Evolutionary conservation across 768 basidiomycete genomes (phyloP).

Genomic region (Cantharellus cinnabarinus): DNA sequence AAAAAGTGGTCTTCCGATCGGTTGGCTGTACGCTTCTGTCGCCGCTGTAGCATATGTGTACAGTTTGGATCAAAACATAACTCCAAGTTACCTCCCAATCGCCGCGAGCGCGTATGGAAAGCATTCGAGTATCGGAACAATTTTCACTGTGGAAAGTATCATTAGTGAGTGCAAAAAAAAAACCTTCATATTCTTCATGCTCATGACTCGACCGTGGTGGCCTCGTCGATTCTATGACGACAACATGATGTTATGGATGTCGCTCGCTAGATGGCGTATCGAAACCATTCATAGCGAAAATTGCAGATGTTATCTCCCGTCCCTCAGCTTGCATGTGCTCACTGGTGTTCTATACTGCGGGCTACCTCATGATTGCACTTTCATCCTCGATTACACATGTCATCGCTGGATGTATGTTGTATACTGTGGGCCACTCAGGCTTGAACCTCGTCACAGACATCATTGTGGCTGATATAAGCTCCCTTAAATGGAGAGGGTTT

Average conservation of each 20-base stretch:
- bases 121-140: conserved; percentile 35
- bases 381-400: conserved; percentile 25
- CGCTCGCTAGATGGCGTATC: conserved; percentile 23
- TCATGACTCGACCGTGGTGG: conserved; percentile 6
- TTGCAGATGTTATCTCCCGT: conserved; percentile 50
- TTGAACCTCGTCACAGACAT: conserved; percentile 44
- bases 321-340: conserved; percentile 32
- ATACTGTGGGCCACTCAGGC: conserved; percentile 27
- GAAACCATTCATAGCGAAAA: conserved; percentile 55
- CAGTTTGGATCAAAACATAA: conserved; percentile 51
- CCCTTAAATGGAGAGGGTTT: conserved; percentile 35
- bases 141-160: conserved; percentile 33
- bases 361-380: conserved; percentile 34
- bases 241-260: conserved; percentile 3
- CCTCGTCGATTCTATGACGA: not conserved
- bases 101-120: conserved; percentile 33
- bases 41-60: conserved; percentile 58
- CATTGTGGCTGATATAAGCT: conserved; percentile 41
- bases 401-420: conserved; percentile 35
- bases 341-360: conserved; percentile 18
- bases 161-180: conserved; percentile 24
- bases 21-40: conserved; percentile 18
- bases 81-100: conserved; percentile 39
- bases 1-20: not conserved
- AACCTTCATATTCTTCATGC: not conserved